Base-by-base conservation (phyloP, 768 basidiomycete genomes). In the Trichaptum fuscoviolaceum region DNA sequence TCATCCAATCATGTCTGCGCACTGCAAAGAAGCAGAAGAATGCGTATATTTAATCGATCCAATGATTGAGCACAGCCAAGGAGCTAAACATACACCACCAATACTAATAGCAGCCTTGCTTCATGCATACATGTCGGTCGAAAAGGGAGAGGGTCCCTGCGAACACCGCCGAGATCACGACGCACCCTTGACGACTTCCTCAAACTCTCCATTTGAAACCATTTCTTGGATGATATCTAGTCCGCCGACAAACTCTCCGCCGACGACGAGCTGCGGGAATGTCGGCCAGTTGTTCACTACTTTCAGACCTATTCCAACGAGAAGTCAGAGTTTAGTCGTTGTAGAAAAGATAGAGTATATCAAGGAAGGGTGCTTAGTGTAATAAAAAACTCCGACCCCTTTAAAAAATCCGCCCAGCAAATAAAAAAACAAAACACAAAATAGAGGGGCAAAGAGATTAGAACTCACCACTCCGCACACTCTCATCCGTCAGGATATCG, bases 161-260 rank as follows among this genome's bases (percentile, higher is more conserved):
- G 30, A 30, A 30, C 30, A 30, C 8, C 2, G 8, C 15, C 59
- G 30, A 12, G 15, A 18, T 61, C 30, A 25, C 30, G 25, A 71
- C 57, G 64, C 72, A 52, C 81, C 62, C 20, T 77, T 66, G 57
- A 76, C 27, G 25, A 80, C 34, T 62, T 91, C 86, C 64, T 80
- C 75, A 66, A 96, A 84, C 77, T 97, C 95, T 24, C 90, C 93
- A 67, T 73, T 88, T 35, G 89, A 85, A 17, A 84, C 85, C 91
- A 96, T 91, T 79, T 98, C 96, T 75, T 87, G 85, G 25, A 96
- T 85, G 63, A 99, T 89, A 74, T 99, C 96, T 63, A 99, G 77
- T 4, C 96, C 96, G n/a, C 96, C 96, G 18, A 97, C 88, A 20
- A 99, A 83, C 75, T 98, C 94, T 24, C 97, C 96, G 2, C 92